These are phyloP conservation scores for Hirsutella thompsonii DNA, from an alignment of 2,329 filamentous ascomycete species.

Conservation along the genomic window DNA sequence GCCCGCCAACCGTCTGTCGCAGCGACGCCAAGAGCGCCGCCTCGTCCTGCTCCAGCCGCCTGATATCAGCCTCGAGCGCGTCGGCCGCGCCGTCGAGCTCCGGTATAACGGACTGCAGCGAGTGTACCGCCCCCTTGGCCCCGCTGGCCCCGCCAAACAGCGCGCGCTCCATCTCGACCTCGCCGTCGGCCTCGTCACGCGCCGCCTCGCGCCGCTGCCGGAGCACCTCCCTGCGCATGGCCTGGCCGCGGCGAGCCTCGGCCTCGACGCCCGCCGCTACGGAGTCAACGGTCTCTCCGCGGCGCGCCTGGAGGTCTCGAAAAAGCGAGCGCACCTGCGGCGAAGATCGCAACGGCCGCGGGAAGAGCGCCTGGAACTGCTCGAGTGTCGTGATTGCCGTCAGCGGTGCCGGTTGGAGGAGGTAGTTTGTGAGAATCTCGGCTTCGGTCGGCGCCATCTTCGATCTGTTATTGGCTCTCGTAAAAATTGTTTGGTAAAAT, in stretches of 20 bases:
- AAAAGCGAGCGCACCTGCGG: slow-evolving; percentile 65
- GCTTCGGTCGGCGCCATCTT: slow-evolving; percentile 66
- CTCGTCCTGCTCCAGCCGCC: slow-evolving; percentile 52
- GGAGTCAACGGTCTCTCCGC: slow-evolving; percentile 53
- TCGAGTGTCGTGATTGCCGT: slow-evolving; percentile 60
- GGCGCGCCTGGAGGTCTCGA: slow-evolving; percentile 64
- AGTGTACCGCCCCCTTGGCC: slow-evolving; percentile 40
- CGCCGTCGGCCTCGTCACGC: slow-evolving; percentile 44
- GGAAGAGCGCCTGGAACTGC: slow-evolving; percentile 68
- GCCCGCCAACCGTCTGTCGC: slow-evolving; percentile 50
- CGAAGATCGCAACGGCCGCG: slow-evolving; percentile 51
- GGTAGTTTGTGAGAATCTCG: slow-evolving; percentile 63
- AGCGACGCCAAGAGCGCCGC: slow-evolving; percentile 46
- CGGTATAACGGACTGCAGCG: slow-evolving; percentile 48
- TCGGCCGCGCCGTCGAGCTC: slow-evolving; percentile 55
- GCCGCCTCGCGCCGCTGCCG: slow-evolving; percentile 38
- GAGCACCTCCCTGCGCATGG: slow-evolving; percentile 43
- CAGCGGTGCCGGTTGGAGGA: slow-evolving; percentile 63
- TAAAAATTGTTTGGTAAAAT: no score
- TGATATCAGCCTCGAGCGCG: slow-evolving; percentile 56
- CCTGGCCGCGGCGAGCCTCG: slow-evolving; percentile 50
- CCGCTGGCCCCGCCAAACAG: slow-evolving; percentile 40
- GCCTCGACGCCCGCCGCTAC: slow-evolving; percentile 51
- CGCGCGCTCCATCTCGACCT: slow-evolving; percentile 50
- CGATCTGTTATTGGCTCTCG: no score